These are phyloP conservation scores for Fragosphaeria purpurea DNA, from an alignment of 2,329 filamentous ascomycete genomes.

Conservation along the genomic window DNA sequence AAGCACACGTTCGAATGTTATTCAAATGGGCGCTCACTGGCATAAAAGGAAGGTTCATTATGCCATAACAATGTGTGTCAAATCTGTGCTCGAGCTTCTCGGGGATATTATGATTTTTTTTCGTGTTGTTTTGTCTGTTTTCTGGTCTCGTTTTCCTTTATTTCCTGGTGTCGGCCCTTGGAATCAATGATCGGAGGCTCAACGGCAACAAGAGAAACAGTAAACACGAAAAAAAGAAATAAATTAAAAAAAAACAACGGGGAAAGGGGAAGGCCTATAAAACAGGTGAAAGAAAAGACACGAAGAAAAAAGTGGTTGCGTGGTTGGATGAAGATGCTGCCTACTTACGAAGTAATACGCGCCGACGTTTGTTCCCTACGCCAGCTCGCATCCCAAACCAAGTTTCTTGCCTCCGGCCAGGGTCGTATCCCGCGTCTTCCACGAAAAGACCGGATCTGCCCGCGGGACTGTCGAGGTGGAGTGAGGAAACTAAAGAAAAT, in stretches of 20 bases:
- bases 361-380: slow-evolving; percentile 1
- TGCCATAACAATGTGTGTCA: too few relatives aligned
- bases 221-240: neutral
- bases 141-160: neutral
- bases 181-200: neutral
- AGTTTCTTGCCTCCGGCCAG: too few relatives aligned
- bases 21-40: too few relatives aligned
- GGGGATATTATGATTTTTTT: too few relatives aligned
- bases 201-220: neutral
- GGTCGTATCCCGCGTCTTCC: neutral
- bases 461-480: slow-evolving; percentile 10
- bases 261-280: neutral
- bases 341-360: neutral
- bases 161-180: neutral
- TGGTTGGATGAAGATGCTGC: slow-evolving; percentile 6
- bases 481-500: neutral
- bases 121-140: too few relatives aligned
- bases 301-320: neutral
- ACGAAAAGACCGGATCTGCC: slow-evolving; percentile 6
- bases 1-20: too few relatives aligned
- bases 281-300: neutral
- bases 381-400: too few relatives aligned
- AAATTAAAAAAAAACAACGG: neutral
- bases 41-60: too few relatives aligned
- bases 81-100: too few relatives aligned